A percentile compares a stretch with the other conserved stretches of the same genome.
Evolutionary conservation across 2,329 filamentous ascomycete species (phyloP).

Genomic region (Fusarium sp.): DNA sequence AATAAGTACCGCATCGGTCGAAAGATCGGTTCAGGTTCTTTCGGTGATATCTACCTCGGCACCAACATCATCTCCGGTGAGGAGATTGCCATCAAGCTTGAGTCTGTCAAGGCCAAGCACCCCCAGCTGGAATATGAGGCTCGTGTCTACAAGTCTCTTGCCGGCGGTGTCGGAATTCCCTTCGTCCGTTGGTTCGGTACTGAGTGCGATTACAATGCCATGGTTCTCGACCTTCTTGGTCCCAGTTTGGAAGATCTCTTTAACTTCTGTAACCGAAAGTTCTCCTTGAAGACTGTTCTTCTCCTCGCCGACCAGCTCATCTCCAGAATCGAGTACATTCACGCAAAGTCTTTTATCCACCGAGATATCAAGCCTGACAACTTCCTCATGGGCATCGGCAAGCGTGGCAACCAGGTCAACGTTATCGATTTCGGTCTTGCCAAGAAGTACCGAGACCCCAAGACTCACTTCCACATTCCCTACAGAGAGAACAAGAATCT

Average conservation of each 20-base stretch:
- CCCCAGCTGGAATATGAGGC: constrained; percentile 99
- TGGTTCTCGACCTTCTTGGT: constrained; percentile 97
- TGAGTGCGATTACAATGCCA: constrained; percentile 99
- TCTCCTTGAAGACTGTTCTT: constrained; percentile 97
- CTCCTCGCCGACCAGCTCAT: constrained; percentile 98
- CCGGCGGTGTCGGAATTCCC: constrained; percentile 96
- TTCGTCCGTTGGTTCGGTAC: constrained; percentile 99
- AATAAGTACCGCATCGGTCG: constrained; percentile 99
- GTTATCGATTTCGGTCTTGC: constrained; percentile 99
- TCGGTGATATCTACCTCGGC: constrained; percentile 98
- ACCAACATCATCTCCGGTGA: constrained; percentile 99
- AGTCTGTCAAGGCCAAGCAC: constrained; percentile 99
- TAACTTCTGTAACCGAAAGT: constrained; percentile 99
- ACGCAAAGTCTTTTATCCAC: constrained; percentile 99
- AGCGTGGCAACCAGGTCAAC: constrained; percentile 99
- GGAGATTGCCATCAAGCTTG: constrained; percentile 99
- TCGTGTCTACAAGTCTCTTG: constrained; percentile 89
- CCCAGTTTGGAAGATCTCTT: constrained; percentile 97
- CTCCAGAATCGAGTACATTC: constrained; percentile 99
- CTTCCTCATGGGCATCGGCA: constrained; percentile 99
- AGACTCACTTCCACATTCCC: constrained; percentile 99
- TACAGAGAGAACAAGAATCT: constrained; percentile 99
- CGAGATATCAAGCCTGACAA: constrained; percentile 99
- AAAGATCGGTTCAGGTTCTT: constrained; percentile 97
- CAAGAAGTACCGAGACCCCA: constrained; percentile 99